These are phyloP conservation scores for Acrocalymma vagum DNA, from an alignment of 2,329 filamentous ascomycete species.

Conservation along the genomic window DNA sequence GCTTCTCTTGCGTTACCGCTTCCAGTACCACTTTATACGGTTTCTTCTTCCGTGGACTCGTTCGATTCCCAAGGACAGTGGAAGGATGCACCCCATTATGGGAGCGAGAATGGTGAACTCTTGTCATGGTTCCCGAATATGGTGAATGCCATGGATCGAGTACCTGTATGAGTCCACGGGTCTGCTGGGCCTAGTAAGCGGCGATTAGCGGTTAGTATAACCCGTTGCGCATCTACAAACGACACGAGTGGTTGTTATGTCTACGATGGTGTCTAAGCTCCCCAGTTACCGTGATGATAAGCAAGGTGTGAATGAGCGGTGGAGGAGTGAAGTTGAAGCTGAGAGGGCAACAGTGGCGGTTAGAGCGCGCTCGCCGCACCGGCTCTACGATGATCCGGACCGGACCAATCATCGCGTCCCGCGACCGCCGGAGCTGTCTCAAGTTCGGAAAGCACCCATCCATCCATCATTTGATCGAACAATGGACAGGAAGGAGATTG, in stretches of 20 bases:
- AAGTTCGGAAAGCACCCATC: too few relatives aligned
- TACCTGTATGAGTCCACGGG: slow-evolving; percentile 16
- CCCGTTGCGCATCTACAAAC: slow-evolving; percentile 18
- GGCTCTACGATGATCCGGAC: slow-evolving; percentile 23
- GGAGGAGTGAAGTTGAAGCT: slow-evolving; percentile 18
- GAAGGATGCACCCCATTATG: slow-evolving; percentile 26
- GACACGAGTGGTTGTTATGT: slow-evolving; percentile 14
- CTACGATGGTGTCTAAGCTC: slow-evolving; percentile 29
- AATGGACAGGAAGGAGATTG: slow-evolving; percentile 55
- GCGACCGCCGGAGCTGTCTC: slow-evolving; percentile 4
- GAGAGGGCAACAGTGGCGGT: slow-evolving; percentile 10
- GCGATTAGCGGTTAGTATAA: slow-evolving; percentile 25
- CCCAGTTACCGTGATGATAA: slow-evolving; percentile 23
- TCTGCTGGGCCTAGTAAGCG: slow-evolving; percentile 13
- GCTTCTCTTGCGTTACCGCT: slow-evolving; percentile 66
- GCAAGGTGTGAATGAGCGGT: slow-evolving; percentile 25
- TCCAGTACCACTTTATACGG: slow-evolving; percentile 68
- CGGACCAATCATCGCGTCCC: slow-evolving; percentile 13
- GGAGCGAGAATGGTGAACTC: slow-evolving; percentile 32
- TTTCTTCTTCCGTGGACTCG: slow-evolving; percentile 47
- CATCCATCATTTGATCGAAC: too few relatives aligned
- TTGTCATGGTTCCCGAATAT: slow-evolving; percentile 29
- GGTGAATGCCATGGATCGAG: slow-evolving; percentile 20
- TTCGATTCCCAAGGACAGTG: slow-evolving; percentile 29
- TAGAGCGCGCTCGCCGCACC: slow-evolving; percentile 13